Conservation (phyloP, 352 stramenopile species). For the Phytophthora tentaculata region DNA sequence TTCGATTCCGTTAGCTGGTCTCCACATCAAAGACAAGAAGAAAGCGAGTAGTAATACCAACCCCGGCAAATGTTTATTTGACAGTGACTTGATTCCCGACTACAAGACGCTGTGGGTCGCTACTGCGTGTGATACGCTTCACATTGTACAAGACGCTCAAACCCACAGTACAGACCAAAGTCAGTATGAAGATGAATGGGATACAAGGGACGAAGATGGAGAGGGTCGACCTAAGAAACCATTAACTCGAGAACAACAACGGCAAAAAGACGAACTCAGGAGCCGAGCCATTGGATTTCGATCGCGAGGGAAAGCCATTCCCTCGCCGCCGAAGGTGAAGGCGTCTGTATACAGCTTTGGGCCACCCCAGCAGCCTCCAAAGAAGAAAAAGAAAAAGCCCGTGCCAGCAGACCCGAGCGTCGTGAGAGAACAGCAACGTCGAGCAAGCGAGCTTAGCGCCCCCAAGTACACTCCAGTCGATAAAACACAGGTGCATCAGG, state of each 20-base stretch:
- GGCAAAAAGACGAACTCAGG: constrained; percentile 70
- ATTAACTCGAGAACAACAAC: constrained; percentile 63
- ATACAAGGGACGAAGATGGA: constrained; percentile 40
- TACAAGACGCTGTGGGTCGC: constrained; percentile 57
- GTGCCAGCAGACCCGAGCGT: constrained; percentile 39
- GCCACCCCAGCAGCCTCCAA: constrained; percentile 37
- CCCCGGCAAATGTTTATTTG: constrained; percentile 50
- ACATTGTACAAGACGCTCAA: constrained; percentile 53
- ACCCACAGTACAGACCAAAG: constrained; percentile 15
- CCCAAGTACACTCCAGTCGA: constrained; percentile 71
- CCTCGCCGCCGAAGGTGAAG: constrained; percentile 58
- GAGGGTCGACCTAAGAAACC: constrained; percentile 38
- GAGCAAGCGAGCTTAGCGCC: constrained; percentile 66
- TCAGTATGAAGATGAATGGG: constrained; percentile 30
- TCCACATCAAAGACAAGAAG: constrained; percentile 68
- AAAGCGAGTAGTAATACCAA: constrained; percentile 26
- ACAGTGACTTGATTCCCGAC: constrained; percentile 46
- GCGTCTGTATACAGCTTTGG: constrained; percentile 63
- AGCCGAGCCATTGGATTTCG: constrained; percentile 65
- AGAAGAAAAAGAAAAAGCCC: constrained; percentile 49
- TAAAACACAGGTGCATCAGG: constrained; percentile 56
- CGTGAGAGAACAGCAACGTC: constrained; percentile 58
- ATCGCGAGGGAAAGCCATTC: constrained; percentile 64
- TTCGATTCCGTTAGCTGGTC: constrained; percentile 50
- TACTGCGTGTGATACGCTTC: constrained; percentile 58